Base-by-base conservation (phyloP, 345 rosid species). In the Sonneratia caseolaris region DNA sequence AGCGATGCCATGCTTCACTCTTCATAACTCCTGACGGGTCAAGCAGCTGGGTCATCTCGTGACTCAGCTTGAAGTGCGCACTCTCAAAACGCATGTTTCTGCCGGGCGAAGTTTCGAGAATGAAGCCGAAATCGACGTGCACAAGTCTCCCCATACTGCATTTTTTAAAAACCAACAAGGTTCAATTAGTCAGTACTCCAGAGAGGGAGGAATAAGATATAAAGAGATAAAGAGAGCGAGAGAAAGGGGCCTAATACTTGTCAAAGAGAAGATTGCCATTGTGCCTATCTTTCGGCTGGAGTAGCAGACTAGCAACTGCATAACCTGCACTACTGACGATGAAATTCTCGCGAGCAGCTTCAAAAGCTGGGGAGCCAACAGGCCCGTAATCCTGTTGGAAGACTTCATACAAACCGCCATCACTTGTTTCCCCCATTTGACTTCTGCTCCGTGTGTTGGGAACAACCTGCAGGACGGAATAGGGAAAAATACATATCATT, bases 401-500 rank as follows among this genome's bases (percentile, higher is more conserved):
- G 70, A 96, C 92, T 82, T 96, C 99, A 53, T 86, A 92, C 82
- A 96, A 73, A 73, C 99, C 99, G 67, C 99, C 99, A 73, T 96
- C 99, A 40, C 89, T 96, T 64, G 99, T 96, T 84, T 96, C 99
- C 55, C 98, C 99, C 98, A 96, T 96, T 79, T 96, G 98, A 78
- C 96, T 96, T 82, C 99, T 87, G 82, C 99, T 96, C 45, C 96
- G 84, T 73, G 97, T 70, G 76, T 91, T 88, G 65, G 97, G 99
- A 80, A 96, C 99, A 75, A 96, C 98, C 99, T 95, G 78, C 64
- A 19, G 53, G 19, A 56, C 10, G 6, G 15, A 57, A 32, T 14
- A 64, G 59, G 45, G 57, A 37, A n/a, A 75, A n/a, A 13, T 24
- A 66, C 37, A 22, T n/a, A 40, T 65, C 4, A 71, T 22, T 35